Percentiles rank a stretch among this genome's conserved stretches.
These are phyloP conservation scores for Pulveroboletus sp. DNA, from an alignment of 768 basidiomycete genomes.

Conservation along the genomic window DNA sequence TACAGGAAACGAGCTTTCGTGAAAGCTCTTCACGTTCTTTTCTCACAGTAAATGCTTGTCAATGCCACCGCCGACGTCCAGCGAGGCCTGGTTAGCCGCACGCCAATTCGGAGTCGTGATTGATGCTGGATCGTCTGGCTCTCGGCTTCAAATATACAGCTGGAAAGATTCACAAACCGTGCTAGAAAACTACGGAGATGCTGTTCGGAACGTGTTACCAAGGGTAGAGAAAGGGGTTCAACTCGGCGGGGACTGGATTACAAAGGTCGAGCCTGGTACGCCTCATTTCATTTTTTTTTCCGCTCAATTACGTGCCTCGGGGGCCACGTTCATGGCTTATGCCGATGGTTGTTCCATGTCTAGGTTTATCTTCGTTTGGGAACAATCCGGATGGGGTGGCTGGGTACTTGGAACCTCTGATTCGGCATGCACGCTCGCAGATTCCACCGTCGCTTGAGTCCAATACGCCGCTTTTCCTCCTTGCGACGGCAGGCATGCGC, in stretches of 20 bases:
- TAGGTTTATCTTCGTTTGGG: slow-evolving; percentile 85
- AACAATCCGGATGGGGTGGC: slow-evolving; percentile 65
- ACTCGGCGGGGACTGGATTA: slow-evolving; percentile 78
- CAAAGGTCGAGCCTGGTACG: slow-evolving; percentile 91
- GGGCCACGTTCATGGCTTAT: background rate
- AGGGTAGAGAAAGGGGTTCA: slow-evolving; percentile 89
- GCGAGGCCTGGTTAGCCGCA: slow-evolving; percentile 70
- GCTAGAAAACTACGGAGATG: slow-evolving; percentile 46
- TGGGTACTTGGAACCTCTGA: slow-evolving; percentile 73
- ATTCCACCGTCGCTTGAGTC: slow-evolving; percentile 83
- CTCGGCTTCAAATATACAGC: slow-evolving; percentile 92
- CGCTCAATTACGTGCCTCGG: background rate
- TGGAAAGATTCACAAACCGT: slow-evolving; percentile 80
- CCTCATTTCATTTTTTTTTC: slow-evolving; percentile 1
- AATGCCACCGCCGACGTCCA: slow-evolving; percentile 74
- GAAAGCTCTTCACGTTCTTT: slow-evolving; percentile 22
- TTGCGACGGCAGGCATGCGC: slow-evolving; percentile 98
- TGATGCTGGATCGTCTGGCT: slow-evolving; percentile 98
- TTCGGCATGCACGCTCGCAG: slow-evolving; percentile 74
- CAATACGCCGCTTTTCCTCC: slow-evolving; percentile 86
- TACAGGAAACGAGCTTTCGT: slow-evolving; percentile 12
- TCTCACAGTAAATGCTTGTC: slow-evolving; percentile 25
- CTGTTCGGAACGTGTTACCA: slow-evolving; percentile 57
- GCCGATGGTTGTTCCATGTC: background rate
- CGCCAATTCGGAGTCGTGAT: slow-evolving; percentile 92